Evolutionary conservation across 371 early-diverging fungal species (phyloP).

Genomic region (Mucor saturninus): DNA sequence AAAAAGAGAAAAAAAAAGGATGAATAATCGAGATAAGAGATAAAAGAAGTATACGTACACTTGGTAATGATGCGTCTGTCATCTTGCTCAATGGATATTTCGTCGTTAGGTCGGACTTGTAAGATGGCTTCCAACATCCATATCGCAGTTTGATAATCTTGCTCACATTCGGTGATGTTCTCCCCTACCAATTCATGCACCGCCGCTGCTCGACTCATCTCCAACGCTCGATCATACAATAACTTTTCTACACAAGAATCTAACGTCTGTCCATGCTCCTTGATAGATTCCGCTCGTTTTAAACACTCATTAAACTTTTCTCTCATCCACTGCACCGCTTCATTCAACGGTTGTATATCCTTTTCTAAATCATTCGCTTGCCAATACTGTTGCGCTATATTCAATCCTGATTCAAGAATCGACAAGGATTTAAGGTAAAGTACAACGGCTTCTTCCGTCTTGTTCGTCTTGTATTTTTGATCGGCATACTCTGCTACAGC

Average conservation of each 20-base stretch:
- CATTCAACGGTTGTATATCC: conserved; percentile 52
- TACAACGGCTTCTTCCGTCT: conserved; percentile 70
- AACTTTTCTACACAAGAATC: conserved; percentile 65
- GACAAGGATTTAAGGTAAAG: conserved; percentile 80
- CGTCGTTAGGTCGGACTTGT: conserved; percentile 53
- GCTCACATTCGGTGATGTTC: conserved; percentile 70
- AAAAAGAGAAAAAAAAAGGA: not conserved
- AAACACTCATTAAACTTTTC: conserved; percentile 86
- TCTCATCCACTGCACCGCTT: conserved; percentile 87
- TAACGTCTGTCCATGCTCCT: conserved; percentile 19
- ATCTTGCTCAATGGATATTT: conserved; percentile 64
- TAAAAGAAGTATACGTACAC: conserved; percentile 49
- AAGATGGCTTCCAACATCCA: conserved; percentile 81
- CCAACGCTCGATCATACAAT: conserved; percentile 64
- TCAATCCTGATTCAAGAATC: conserved; percentile 75
- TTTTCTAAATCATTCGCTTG: conserved; percentile 33
- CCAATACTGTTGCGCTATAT: conserved; percentile 78
- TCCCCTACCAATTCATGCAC: conserved; percentile 46
- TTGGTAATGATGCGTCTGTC: conserved; percentile 54
- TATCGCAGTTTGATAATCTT: conserved; percentile 77
- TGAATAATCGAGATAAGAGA: not conserved
- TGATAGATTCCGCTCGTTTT: conserved; percentile 67
- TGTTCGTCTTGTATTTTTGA: conserved; percentile 48
- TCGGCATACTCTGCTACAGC: conserved; percentile 68
- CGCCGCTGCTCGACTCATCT: conserved; percentile 36